Evolutionary conservation across 2,329 filamentous ascomycete genomes (phyloP).

Genomic region (Pseudogymnoascus sp.): DNA sequence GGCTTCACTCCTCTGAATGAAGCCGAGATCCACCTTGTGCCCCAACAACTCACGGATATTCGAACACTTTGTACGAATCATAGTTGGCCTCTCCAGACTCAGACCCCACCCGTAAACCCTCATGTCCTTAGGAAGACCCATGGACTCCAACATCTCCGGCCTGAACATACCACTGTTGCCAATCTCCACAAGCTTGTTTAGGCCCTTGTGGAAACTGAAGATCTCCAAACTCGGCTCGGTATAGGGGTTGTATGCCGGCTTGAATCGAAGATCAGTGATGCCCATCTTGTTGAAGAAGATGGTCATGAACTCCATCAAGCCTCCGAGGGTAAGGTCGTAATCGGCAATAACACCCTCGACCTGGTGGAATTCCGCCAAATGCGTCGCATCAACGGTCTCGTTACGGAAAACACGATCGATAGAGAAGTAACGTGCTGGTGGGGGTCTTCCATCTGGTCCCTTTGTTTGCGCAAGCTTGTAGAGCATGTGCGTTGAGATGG

Average conservation of each 20-base stretch:
- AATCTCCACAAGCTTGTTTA: conserved; percentile 91
- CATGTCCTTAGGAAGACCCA: conserved; percentile 88
- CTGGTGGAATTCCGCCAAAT: conserved; percentile 97
- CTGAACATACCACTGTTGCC: conserved; percentile 99
- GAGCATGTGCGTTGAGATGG: conserved; percentile 82
- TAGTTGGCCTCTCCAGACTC: conserved; percentile 86
- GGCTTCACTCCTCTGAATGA: conserved; percentile 85
- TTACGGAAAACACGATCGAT: conserved; percentile 98
- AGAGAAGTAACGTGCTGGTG: conserved; percentile 86
- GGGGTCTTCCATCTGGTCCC: conserved; percentile 57
- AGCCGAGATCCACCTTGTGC: conserved; percentile 89
- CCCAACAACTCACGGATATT: conserved; percentile 90
- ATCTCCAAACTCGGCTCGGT: conserved; percentile 98
- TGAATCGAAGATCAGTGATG: conserved; percentile 79
- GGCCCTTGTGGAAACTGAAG: conserved; percentile 85
- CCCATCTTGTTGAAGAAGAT: conserved; percentile 97
- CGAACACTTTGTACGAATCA: conserved; percentile 66
- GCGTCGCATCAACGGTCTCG: conserved; percentile 92
- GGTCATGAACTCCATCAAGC: conserved; percentile 88
- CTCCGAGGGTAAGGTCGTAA: conserved; percentile 84
- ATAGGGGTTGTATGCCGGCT: conserved; percentile 93
- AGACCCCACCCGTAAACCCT: conserved; percentile 91
- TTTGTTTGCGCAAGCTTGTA: conserved; percentile 79
- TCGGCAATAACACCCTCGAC: conserved; percentile 98
- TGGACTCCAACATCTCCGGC: conserved; percentile 91